A percentile compares a stretch with the other conserved stretches of the same genome.
Evolutionary conservation across 1,139 yeast genomes (phyloP).

Genomic region (Protomyces lactucae-debilis): DNA sequence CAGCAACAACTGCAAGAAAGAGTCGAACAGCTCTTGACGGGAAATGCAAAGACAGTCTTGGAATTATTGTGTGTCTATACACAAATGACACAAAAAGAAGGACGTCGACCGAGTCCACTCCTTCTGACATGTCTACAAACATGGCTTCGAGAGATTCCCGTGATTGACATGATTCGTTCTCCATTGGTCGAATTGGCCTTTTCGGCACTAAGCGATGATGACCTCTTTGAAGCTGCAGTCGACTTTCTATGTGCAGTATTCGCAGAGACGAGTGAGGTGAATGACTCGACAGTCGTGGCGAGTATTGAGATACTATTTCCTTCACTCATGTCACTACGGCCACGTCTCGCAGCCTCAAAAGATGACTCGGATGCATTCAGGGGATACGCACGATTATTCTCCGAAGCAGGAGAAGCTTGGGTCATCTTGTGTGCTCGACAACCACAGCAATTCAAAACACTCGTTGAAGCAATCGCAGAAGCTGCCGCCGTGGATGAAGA

Average conservation of each 20-base stretch:
- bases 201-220: constrained; percentile 57
- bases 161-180: constrained; percentile 59
- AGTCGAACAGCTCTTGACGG: constrained; percentile 56
- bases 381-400: constrained; percentile 69
- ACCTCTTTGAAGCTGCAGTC: constrained; percentile 70
- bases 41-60: constrained; percentile 67
- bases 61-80: constrained; percentile 39
- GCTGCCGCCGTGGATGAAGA: constrained; percentile 61
- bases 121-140: constrained; percentile 74
- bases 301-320: constrained; percentile 64
- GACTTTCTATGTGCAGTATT: constrained; percentile 79
- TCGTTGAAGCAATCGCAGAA: constrained; percentile 69
- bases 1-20: constrained; percentile 73
- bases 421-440: constrained; percentile 73
- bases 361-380: constrained; percentile 70
- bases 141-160: constrained; percentile 83
- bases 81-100: constrained; percentile 42
- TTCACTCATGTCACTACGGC: constrained; percentile 59
- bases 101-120: constrained; percentile 40
- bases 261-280: constrained; percentile 72
- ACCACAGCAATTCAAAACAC: constrained; percentile 64
- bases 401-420: constrained; percentile 96
- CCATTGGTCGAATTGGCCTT: constrained; percentile 65
- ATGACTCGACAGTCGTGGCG: constrained; percentile 48
- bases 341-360: constrained; percentile 45